Percentiles rank a stretch among this genome's conserved stretches.
phyloP scores from a whole-genome alignment of 2,329 filamentous ascomycete species.

The Lachnellula arida region DNA sequence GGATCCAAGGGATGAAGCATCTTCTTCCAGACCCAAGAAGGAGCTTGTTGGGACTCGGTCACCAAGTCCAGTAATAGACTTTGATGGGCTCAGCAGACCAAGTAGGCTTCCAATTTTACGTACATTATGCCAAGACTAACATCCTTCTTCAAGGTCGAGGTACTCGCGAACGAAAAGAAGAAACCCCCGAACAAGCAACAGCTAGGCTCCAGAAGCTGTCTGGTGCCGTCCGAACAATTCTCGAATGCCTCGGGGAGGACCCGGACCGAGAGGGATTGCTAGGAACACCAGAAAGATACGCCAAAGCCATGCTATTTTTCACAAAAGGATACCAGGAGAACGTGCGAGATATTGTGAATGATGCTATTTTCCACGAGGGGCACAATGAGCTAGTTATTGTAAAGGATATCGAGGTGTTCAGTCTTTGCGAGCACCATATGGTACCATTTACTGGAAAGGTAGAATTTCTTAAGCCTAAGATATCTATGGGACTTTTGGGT shows the following conservation, averaged over 20 bases:
- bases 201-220: conserved; percentile 53
- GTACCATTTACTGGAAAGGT: conserved; percentile 96
- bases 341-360: conserved; percentile 83
- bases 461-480: conserved; percentile 14
- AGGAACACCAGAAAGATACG: conserved; percentile 77
- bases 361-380: conserved; percentile 91
- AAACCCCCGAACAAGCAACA: conserved; percentile 47
- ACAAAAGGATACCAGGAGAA: conserved; percentile 98
- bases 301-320: conserved; percentile 92
- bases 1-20: conserved; percentile 51
- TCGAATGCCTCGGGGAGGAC: conserved; percentile 66
- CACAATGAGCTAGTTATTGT: conserved; percentile 98
- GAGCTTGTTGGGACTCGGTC: conserved; percentile 36
- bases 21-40: conserved; percentile 20
- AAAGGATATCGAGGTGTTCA: conserved; percentile 94
- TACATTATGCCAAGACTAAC: conserved; percentile 1
- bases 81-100: conserved; percentile 56
- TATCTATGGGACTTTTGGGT: background rate
- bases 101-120: conserved; percentile 36
- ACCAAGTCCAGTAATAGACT: conserved; percentile 55
- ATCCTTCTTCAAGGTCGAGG: conserved; percentile 45
- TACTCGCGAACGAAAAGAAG: conserved; percentile 58
- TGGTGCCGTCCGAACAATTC: conserved; percentile 59
- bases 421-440: conserved; percentile 93
- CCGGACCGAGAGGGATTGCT: conserved; percentile 60